Percentiles rank a stretch among this genome's conserved stretches.
These are phyloP conservation scores for Dactylellina drechsleri DNA, from an alignment of 2,329 filamentous ascomycete genomes.

Conservation along the genomic window DNA sequence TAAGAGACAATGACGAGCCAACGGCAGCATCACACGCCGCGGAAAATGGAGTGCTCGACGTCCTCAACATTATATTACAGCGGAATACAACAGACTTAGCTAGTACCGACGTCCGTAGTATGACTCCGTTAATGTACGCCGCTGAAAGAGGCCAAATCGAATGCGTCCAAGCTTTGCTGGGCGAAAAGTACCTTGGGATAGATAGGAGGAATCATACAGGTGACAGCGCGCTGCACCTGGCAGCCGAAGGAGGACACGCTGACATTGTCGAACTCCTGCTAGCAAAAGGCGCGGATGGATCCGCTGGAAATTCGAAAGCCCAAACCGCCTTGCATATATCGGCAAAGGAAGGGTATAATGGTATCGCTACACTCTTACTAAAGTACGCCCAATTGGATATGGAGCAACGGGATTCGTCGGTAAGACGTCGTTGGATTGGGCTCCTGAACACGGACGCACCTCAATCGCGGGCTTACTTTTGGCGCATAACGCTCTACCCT, in stretches of 20 bases:
- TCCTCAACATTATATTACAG: slow-evolving; percentile 8
- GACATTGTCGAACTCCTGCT: slow-evolving; percentile 24
- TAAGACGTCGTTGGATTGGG: slow-evolving; percentile 32
- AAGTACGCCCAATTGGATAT: slow-evolving; percentile 13
- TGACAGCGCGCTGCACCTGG: slow-evolving; percentile 20
- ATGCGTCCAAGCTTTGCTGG: slow-evolving; percentile 14
- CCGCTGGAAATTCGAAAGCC: slow-evolving; percentile 1
- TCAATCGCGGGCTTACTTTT: slow-evolving; percentile 1
- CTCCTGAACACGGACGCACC: slow-evolving; percentile 13
- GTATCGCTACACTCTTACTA: slow-evolving; percentile 22
- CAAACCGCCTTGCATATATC: slow-evolving; percentile 28
- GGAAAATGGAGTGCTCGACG: slow-evolving; percentile 13
- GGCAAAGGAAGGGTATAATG: slow-evolving; percentile 17
- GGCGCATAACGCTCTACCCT: slow-evolving; percentile 12
- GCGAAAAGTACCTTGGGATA: slow-evolving; percentile 13
- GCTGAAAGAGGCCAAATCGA: slow-evolving; percentile 10
- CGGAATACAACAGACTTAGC: slow-evolving; percentile 12
- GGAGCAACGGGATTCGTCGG: slow-evolving; percentile 13
- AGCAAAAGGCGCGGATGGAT: slow-evolving; percentile 20
- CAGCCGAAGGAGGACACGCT: slow-evolving; percentile 8
- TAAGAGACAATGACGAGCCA: slow-evolving; percentile 30
- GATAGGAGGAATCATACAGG: slow-evolving; percentile 19
- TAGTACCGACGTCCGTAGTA: not conserved
- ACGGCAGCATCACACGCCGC: slow-evolving; percentile 28
- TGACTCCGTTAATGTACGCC: slow-evolving; percentile 38